Base-by-base conservation (phyloP, 2,329 filamentous ascomycete species). In the Periconia macrospinosa region DNA sequence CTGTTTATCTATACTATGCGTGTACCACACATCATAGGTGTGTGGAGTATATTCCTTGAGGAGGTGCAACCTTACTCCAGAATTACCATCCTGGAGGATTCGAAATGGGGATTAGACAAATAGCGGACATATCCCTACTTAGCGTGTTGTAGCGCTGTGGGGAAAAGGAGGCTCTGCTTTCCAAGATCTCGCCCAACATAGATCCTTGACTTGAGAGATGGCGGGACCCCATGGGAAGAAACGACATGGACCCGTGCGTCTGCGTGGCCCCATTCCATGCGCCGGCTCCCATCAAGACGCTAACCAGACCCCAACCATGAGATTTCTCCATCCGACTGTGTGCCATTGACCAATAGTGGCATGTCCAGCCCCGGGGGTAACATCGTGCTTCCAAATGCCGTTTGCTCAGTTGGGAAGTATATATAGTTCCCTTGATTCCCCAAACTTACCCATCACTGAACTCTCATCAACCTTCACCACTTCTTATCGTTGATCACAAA, bases 371-470 rank as follows among this genome's bases (percentile, higher is more conserved):
- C 46, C 42, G 35, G 45, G 46, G 41, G 46, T 9, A 46, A 45
- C 33, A n/a, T 37, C 15, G 11, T 37, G 11, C 15, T 37, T 6
- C 5, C 33, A 23, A 30, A 23, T 41, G 8, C 20, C 41, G 8
- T 23, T 42, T 30, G 20, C 30, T 42, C 40, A 40, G 15, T n/a
- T 37, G 35, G 23, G 45, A 52, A 30, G 47, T 55, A 55, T 50
- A 53, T 55, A 60, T 50, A 45, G 55, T n/a, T 30, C 41, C 40
- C 18, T 44, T 18, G 45, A 41, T n/a, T 41, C 41, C 48, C 30
- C 37, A 33, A 27, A 3, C 5, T 27, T 27, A 8, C 5, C 23
- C 23, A 27, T 27, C 23, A 27, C 23, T 27, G 5, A 27, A 27
- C 5, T 27, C 30, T 30, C 18, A 40, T 14, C 30, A 17, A 42